Conservation (phyloP, 73 alveolate genomes). For the Paramecium bursaria region DNA sequence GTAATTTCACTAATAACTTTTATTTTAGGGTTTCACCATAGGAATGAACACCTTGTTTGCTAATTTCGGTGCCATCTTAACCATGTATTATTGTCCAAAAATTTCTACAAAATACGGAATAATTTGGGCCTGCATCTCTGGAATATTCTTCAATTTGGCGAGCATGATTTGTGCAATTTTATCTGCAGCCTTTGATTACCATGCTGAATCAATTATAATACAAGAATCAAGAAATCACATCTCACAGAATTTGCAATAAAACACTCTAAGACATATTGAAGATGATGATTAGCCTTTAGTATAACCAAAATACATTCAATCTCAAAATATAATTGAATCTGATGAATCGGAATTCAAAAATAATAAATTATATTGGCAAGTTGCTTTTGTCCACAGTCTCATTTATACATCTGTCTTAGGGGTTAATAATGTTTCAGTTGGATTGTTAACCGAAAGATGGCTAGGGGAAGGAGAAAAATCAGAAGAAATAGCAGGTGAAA, state of each 20-base stretch:
- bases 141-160: neutral
- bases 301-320: too few species aligned
- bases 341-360: too few species aligned
- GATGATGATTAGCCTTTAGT: too few species aligned
- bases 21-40: constrained; percentile 45
- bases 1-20: neutral
- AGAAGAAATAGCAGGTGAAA: constrained; percentile 27
- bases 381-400: constrained; percentile 1
- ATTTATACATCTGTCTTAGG: constrained; percentile 51
- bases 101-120: constrained; percentile 27
- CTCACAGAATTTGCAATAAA: too few species aligned
- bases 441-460: constrained; percentile 51
- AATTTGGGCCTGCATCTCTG: neutral
- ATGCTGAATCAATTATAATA: neutral
- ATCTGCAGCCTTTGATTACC: constrained; percentile 16
- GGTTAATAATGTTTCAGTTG: constrained; percentile 16
- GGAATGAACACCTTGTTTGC: constrained; percentile 57
- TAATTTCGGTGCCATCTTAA: constrained; percentile 33
- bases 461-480: constrained; percentile 53
- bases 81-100: constrained; percentile 33
- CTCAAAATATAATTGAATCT: too few species aligned
- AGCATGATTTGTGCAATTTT: constrained; percentile 14
- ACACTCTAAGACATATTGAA: too few species aligned
- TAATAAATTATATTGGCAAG: constrained; percentile 32
- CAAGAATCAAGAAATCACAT: too few species aligned